phyloP scores from a whole-genome alignment of 1,284 basidiomycete species.

The Rhodotorula sp. region DNA sequence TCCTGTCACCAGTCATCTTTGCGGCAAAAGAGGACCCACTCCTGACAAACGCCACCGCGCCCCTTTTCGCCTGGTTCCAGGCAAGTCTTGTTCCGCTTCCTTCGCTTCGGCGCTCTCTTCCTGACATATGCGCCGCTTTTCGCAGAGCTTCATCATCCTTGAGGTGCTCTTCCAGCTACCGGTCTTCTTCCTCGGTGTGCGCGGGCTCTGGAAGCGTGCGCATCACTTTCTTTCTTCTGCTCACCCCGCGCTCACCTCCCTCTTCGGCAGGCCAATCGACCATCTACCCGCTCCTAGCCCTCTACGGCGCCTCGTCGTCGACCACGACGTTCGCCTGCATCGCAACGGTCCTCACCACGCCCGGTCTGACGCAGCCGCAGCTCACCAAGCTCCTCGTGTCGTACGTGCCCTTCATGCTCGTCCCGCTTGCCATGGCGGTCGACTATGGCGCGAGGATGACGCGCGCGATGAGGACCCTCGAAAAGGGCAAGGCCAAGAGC shows the following conservation, averaged over 20 bases:
- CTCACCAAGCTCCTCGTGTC: constrained; percentile 62
- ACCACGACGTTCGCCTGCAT: constrained; percentile 76
- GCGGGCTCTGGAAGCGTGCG: constrained; percentile 65
- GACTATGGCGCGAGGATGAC: constrained; percentile 66
- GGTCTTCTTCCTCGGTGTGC: constrained; percentile 67
- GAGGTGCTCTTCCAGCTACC: constrained; percentile 75
- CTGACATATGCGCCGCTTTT: background rate
- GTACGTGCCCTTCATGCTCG: constrained; percentile 73
- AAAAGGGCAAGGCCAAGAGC: background rate
- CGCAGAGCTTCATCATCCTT: constrained; percentile 59
- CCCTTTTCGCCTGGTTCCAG: constrained; percentile 61
- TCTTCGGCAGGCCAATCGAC: constrained; percentile 54
- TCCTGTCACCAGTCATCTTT: constrained; percentile 14
- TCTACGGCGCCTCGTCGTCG: constrained; percentile 73
- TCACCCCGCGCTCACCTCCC: background rate
- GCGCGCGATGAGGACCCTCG: constrained; percentile 35
- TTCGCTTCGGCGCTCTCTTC: background rate
- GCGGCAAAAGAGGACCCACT: constrained; percentile 60
- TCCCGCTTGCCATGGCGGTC: constrained; percentile 68
- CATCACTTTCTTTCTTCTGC: background rate
- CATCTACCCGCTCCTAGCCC: constrained; percentile 62
- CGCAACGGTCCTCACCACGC: constrained; percentile 59
- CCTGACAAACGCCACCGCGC: constrained; percentile 57
- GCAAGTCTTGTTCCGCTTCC: background rate
- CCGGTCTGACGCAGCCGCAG: constrained; percentile 40